Base-by-base conservation (phyloP, 83 land plant genomes). In the Picea engelmannii region DNA sequence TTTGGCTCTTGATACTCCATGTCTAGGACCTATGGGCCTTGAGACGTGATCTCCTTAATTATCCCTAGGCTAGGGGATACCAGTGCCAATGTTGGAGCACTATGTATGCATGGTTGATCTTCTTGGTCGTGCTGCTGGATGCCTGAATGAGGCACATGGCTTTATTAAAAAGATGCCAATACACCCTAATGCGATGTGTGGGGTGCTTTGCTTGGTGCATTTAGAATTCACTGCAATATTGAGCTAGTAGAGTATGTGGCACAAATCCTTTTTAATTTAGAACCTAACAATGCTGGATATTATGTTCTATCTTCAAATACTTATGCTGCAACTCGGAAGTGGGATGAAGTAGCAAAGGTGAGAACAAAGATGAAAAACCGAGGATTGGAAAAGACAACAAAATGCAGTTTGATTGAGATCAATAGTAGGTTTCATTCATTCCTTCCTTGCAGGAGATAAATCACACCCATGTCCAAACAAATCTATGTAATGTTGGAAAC, bases 81-180 rank as follows among this genome's bases (percentile, higher is more conserved):
- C n/a, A 31, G 8, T 24, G 6, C 92, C 89, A 9, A 85, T 82
- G 23, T 87, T 83, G 63, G 92, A 90, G 79, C 92, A 90, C 38
- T 90, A 80, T 31, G 31, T 31, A 31, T 31, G 31, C 31, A 31
- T 31, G 31, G 31, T 31, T 31, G 31, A 31, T 31, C 31, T 31
- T 31, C 31, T 31, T 31, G 31, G 31, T 31, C 31, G 31, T 31
- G 31, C 31, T n/a, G n/a, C n/a, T n/a, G n/a, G n/a, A n/a, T n/a
- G n/a, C n/a, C n/a, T n/a, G 0, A 1, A 81, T n/a, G n/a, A n/a
- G n/a, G n/a, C n/a, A n/a, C n/a, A n/a, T n/a, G n/a, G 65, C n/a
- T 31, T 90, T 66, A 87, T 90, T 15, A 18, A n/a, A 21, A 61
- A 67, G 23, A 85, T 87, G 89, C 85, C 87, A 21, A 71, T 80